phyloP scores from a whole-genome alignment of 208 protist species.

The Trypanosoma caninum region DNA sequence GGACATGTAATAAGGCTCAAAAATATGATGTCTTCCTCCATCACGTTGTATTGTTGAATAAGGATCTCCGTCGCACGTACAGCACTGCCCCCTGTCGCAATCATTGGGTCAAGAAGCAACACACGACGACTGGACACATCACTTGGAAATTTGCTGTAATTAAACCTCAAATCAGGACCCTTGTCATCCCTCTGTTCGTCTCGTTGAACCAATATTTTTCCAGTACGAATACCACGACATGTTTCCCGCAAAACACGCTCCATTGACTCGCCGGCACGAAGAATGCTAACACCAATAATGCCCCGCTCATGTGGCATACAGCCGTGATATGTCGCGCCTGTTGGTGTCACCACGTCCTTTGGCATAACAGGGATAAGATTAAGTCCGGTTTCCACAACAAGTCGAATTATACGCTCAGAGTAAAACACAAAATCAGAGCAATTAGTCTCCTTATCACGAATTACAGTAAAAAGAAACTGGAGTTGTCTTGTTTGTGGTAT shows the following conservation, averaged over 20 bases:
- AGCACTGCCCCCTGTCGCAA: constrained; percentile 92
- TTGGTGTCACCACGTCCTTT: constrained; percentile 91
- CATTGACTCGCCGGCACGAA: constrained; percentile 97
- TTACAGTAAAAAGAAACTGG: constrained; percentile 93
- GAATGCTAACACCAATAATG: constrained; percentile 96
- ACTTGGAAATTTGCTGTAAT: constrained; percentile 95
- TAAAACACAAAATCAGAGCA: constrained; percentile 97
- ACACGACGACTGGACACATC: constrained; percentile 91
- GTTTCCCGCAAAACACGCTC: constrained; percentile 92
- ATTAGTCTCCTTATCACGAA: constrained; percentile 87
- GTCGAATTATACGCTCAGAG: constrained; percentile 93
- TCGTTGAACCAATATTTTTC: constrained; percentile 98
- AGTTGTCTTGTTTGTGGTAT: constrained; percentile 88
- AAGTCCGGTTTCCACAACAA: constrained; percentile 93
- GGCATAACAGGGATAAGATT: constrained; percentile 84
- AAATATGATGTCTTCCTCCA: constrained; percentile 96
- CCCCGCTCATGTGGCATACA: constrained; percentile 66
- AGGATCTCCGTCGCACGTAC: constrained; percentile 81
- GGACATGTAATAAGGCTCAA: constrained; percentile 93
- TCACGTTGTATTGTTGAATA: constrained; percentile 73
- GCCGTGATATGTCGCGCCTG: constrained; percentile 72
- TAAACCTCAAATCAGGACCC: constrained; percentile 85
- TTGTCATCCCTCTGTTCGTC: constrained; percentile 90
- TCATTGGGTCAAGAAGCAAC: constrained; percentile 97
- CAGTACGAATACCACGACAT: constrained; percentile 94